These are phyloP conservation scores for Colletotrichum chrysophilum DNA, from an alignment of 2,329 filamentous ascomycete species.

Conservation along the genomic window DNA sequence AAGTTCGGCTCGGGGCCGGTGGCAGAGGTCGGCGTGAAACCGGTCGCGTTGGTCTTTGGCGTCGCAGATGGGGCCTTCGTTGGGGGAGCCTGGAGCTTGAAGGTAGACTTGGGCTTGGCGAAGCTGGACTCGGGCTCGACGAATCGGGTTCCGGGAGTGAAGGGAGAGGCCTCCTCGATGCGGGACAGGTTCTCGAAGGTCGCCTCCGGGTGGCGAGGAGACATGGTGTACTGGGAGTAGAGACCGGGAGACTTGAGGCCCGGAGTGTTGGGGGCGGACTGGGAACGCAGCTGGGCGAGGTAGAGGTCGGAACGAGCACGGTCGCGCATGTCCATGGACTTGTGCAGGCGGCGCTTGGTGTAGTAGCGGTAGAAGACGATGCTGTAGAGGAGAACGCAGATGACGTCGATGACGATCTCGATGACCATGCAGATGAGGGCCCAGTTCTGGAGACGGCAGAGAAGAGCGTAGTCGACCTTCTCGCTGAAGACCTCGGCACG, in stretches of 20 bases:
- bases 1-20: conserved; percentile 39
- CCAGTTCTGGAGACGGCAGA: conserved; percentile 97
- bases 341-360: conserved; percentile 92
- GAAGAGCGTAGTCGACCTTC: conserved; percentile 85
- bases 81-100: conserved; percentile 87
- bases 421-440: conserved; percentile 95
- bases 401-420: conserved; percentile 89
- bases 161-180: conserved; percentile 45
- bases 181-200: conserved; percentile 58
- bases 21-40: conserved; percentile 60
- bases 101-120: conserved; percentile 57
- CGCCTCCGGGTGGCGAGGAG: conserved; percentile 43
- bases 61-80: conserved; percentile 79
- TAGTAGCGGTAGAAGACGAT: conserved; percentile 98
- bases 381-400: conserved; percentile 91
- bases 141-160: conserved; percentile 61
- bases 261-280: conserved; percentile 94
- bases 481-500: conserved; percentile 78
- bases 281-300: conserved; percentile 81
- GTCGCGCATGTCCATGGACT: conserved; percentile 96
- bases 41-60: conserved; percentile 68
- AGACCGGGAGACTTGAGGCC: conserved; percentile 74
- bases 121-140: conserved; percentile 70
- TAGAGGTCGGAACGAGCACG: conserved; percentile 94
- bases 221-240: conserved; percentile 46